A percentile compares a stretch with the other conserved stretches of the same genome.
Evolutionary conservation across 1,284 basidiomycete genomes (phyloP).

Genomic region (Ustilago sp.): DNA sequence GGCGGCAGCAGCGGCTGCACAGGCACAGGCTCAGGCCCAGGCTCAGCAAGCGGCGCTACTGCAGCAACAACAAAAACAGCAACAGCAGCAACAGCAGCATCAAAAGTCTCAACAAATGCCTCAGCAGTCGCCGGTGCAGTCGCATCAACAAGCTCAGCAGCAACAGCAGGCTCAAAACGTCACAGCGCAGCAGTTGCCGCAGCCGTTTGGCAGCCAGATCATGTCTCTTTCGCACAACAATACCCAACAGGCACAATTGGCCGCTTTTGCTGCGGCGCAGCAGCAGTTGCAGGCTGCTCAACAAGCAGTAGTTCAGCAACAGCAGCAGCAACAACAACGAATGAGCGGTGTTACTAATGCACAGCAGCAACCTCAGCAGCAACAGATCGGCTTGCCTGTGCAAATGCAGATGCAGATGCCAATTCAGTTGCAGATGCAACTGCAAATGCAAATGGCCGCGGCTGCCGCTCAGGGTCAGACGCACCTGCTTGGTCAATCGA

Average conservation of each 20-base stretch:
- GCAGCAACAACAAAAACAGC: conserved; percentile 58
- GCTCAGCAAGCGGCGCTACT: conserved; percentile 43
- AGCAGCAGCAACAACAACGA: conserved; percentile 35
- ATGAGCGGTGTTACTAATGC: conserved; percentile 20
- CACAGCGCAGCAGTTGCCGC: conserved; percentile 32
- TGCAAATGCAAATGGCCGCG: conserved; percentile 53
- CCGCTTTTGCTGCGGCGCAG: conserved; percentile 47
- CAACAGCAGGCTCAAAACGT: conserved; percentile 16
- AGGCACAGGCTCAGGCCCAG: conserved; percentile 40
- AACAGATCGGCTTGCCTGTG: conserved; percentile 44
- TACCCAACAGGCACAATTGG: conserved; percentile 46
- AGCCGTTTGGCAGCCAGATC: conserved; percentile 42
- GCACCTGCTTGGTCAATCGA: conserved; percentile 35
- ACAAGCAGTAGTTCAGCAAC: conserved; percentile 37
- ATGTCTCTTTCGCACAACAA: conserved; percentile 45
- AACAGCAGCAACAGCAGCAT: conserved; percentile 55
- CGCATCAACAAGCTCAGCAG: conserved; percentile 46
- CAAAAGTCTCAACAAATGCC: conserved; percentile 36
- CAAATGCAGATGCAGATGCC: conserved; percentile 51
- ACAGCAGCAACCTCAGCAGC: conserved; percentile 48
- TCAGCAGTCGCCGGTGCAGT: conserved; percentile 26
- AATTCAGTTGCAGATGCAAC: conserved; percentile 53
- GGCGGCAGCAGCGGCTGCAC: conserved; percentile 37
- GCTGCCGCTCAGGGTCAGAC: conserved; percentile 50
- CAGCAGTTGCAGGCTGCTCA: conserved; percentile 50